Base-by-base conservation (phyloP, 768 basidiomycete species). In the Podaxis sp. region DNA sequence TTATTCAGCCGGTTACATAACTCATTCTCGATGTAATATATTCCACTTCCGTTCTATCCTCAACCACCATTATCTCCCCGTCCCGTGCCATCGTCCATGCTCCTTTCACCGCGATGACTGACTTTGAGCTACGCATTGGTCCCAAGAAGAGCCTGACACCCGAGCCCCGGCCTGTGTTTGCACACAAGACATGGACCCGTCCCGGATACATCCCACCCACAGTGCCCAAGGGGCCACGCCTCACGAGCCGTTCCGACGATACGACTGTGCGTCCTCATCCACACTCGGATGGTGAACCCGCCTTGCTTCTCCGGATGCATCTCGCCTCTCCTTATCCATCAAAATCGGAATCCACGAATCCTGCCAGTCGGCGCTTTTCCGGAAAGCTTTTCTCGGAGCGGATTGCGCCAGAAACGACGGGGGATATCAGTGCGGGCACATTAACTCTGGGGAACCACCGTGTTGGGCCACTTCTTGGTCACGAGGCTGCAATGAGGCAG, bases 101-200 rank as follows among this genome's bases (percentile, higher is more conserved):
- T 24, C 19, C 24, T 49, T 47, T 13, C 25, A 46, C 25, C 22
- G 2, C 46, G 5, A 71, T 71, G 70, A 11, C 70, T n/a, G 66
- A 69, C 46, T 41, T 69, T 5, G 63, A 65, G 41, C 38, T 65
- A n/a, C 64, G 70, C 7, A 66, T 68, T 40, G 67, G 70, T 36
- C 63, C 61, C 19, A 67, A 66, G 57, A 37, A 22, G 19, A 55
- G 37, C 12, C 7, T 19, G 15, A 49, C 61, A 25, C 54, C 29
- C 4, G 61, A 61, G 19, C 12, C n/a, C 2, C 41, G n/a, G 19
- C 15, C 54, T 25, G 38, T 60, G 38, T 66, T 55, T 57, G 43
- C 50, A 4, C 58, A 71, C 63, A 65, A 65, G 46, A 33, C 60
- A 4, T 71, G 70, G 70, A 52, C 63, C 17, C 66, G 68, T 49